A percentile compares a stretch with the other conserved stretches of the same genome.
Conservation (phyloP, 2,329 filamentous ascomycete genomes). For the Fusarium tanahbumbuense region DNA sequence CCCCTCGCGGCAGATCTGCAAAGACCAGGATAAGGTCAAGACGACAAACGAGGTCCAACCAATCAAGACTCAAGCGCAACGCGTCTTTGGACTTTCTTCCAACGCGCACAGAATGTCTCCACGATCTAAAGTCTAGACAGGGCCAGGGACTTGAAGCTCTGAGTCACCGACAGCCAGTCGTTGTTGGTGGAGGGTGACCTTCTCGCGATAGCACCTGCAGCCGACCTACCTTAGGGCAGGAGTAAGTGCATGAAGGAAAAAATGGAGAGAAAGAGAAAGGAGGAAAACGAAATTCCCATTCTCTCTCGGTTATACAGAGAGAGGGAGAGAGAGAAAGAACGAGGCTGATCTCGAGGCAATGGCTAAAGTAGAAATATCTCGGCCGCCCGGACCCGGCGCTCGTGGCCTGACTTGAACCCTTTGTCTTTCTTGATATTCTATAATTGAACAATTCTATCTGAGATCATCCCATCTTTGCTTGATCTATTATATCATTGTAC, state of each 20-base stretch:
- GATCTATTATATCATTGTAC: not conserved
- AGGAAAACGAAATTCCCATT: constrained; percentile 19
- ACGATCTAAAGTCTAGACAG: constrained; percentile 20
- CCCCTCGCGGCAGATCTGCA: constrained; percentile 33
- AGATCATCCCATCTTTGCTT: constrained; percentile 15
- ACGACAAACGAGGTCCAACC: constrained; percentile 19
- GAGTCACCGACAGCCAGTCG: constrained; percentile 47
- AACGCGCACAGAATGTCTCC: constrained; percentile 30
- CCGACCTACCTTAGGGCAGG: constrained; percentile 14
- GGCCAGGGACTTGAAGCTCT: constrained; percentile 31
- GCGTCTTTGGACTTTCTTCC: constrained; percentile 41
- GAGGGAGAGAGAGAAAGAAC: constrained; percentile 13
- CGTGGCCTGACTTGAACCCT: constrained; percentile 20
- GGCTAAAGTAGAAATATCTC: constrained; percentile 45
- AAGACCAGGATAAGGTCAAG: constrained; percentile 14
- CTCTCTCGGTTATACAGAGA: not conserved
- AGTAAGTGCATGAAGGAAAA: constrained; percentile 12
- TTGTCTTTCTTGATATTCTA: constrained; percentile 23
- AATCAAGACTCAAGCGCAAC: constrained; percentile 35
- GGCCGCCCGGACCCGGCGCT: constrained; percentile 32
- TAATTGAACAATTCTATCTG: constrained; percentile 6
- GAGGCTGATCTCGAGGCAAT: constrained; percentile 32
- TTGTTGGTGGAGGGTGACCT: constrained; percentile 29
- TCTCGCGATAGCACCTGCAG: constrained; percentile 43
- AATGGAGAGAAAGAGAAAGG: not conserved